These are phyloP conservation scores for Naganishia randhawae DNA, from an alignment of 768 basidiomycete genomes.

Conservation along the genomic window DNA sequence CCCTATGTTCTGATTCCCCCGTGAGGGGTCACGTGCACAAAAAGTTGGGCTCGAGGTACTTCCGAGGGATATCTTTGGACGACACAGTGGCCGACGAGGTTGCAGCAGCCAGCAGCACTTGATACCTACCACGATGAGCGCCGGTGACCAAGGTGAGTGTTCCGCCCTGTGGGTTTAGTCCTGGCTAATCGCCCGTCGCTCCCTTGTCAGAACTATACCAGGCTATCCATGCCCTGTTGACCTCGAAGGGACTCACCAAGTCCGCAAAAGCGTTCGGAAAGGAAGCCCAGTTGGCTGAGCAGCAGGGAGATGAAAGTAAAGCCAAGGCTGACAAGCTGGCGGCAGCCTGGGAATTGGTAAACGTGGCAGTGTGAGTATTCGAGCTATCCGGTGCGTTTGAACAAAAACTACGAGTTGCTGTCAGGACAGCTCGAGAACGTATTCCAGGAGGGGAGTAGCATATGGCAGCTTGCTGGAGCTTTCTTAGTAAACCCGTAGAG, in stretches of 20 bases:
- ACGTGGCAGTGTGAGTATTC: conserved; percentile 20
- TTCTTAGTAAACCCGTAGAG: too few relatives aligned
- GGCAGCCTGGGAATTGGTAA: conserved; percentile 35
- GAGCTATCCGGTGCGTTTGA: too few relatives aligned
- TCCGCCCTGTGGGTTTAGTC: not conserved
- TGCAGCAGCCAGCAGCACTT: not conserved
- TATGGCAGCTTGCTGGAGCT: too few relatives aligned
- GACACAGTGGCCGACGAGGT: not conserved
- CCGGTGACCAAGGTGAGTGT: not conserved
- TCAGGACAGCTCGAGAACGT: too few relatives aligned
- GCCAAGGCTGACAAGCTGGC: conserved; percentile 19
- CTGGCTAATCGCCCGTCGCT: not conserved
- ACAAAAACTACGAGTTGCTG: too few relatives aligned
- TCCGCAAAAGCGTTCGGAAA: conserved; percentile 45
- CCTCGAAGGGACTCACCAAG: conserved; percentile 40
- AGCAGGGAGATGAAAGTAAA: conserved; percentile 22
- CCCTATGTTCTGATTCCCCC: too few relatives aligned
- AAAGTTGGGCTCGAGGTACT: not conserved
- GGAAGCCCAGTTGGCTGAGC: conserved; percentile 35
- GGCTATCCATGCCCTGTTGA: conserved; percentile 46
- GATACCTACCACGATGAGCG: not conserved
- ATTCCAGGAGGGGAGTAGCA: too few relatives aligned
- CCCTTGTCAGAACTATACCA: conserved; percentile 37
- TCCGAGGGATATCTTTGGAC: not conserved
- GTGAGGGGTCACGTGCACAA: not conserved